Evolutionary conservation across 1,284 basidiomycete species (phyloP).

Genomic region (Trametes hirsuta): DNA sequence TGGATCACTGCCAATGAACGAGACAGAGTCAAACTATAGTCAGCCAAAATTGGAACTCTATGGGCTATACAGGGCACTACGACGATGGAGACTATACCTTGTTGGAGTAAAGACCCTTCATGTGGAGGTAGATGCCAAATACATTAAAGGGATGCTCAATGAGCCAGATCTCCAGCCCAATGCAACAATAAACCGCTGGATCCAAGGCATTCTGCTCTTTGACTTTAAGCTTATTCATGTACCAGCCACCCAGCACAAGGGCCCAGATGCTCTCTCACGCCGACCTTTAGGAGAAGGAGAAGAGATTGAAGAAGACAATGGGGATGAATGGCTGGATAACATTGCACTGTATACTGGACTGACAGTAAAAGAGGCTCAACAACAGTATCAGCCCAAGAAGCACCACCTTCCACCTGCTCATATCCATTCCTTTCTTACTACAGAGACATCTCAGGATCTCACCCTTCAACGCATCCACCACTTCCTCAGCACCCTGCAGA

Average conservation of each 20-base stretch:
- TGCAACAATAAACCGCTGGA: constrained; percentile 44
- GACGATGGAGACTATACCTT: constrained; percentile 31
- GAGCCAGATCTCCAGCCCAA: constrained; percentile 42
- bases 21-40: constrained; percentile 40
- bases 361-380: neutral
- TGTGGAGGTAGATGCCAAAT: constrained; percentile 43
- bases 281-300: constrained; percentile 23
- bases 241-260: constrained; percentile 30
- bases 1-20: constrained; percentile 40
- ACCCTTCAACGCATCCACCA: neutral
- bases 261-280: constrained; percentile 38
- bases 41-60: constrained; percentile 46
- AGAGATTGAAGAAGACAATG: constrained; percentile 11
- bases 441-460: neutral
- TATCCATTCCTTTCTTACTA: neutral
- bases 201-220: constrained; percentile 40
- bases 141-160: constrained; percentile 43
- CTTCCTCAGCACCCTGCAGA: constrained; percentile 1
- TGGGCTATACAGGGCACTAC: constrained; percentile 39
- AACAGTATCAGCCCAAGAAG: neutral
- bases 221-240: constrained; percentile 42
- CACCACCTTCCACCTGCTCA: too few species aligned
- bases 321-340: constrained; percentile 34
- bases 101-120: constrained; percentile 25
- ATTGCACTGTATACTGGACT: constrained; percentile 6